Base-by-base conservation (phyloP, 1,284 basidiomycete species). In the Heterobasidion occidentale region DNA sequence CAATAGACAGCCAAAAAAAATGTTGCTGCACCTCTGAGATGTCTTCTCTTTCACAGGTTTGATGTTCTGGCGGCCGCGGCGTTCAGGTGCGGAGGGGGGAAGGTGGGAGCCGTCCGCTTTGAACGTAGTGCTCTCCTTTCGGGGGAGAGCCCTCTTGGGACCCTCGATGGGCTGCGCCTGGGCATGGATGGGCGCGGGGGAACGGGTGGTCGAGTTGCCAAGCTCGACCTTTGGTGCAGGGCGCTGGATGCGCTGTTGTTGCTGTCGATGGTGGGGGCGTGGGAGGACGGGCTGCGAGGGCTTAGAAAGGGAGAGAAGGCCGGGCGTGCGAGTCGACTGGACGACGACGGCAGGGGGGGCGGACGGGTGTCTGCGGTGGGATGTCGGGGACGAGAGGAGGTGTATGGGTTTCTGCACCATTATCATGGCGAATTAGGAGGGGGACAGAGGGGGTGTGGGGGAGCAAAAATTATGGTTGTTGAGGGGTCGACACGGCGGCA, bases 291-390 rank as follows among this genome's bases (percentile, higher is more conserved):
- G 61, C 47, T 74, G 71, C 17, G 70, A 60, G 17, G 83, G 83
- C 74, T 83, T 86, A 56, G 84, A 81, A 56, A 89, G 75, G 53
- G 83, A 79, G 55, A 89, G 77, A 15, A 89, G 74, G 64, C 86
- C 86, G 1, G 87, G 86, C 0, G 80, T 86, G 57, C 77, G 78
- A 14, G 87, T 88, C 1, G 86, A 79, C 64, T 86, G 83, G 14
- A 89, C 82, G 59, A 79, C 71, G 62, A 87, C 79, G 45, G 80
- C 77, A 4, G 80, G 77, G 6, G 84, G 83, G 0, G 86, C 86
- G 0, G 86, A 88, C 20, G 87, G 81, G 65, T 81, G 79, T 58
- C 86, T 76, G 58, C 83, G 76, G 63, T 83, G 82, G 59, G 66
- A 60, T n/a, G 63, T 55, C 45, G 68, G 63, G 48, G 68, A 64